Base-by-base conservation (phyloP, 768 basidiomycete genomes). In the Guyanaporus albipodus region DNA sequence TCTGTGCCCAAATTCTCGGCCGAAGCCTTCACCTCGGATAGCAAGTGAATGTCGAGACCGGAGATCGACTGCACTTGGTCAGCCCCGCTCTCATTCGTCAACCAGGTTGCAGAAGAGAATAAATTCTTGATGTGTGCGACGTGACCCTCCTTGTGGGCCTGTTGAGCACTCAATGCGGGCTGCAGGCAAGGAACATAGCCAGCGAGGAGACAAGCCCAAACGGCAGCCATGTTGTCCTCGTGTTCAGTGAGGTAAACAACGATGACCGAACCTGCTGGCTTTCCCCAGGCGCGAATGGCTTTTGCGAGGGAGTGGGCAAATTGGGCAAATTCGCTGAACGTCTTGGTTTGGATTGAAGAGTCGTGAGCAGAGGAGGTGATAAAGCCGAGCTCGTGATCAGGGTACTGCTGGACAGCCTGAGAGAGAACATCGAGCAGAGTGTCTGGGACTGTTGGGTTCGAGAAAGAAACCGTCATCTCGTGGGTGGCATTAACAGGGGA, bases 141-240 rank as follows among this genome's bases (percentile, higher is more conserved):
- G 34, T 66, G 63, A 6, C 50, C 59, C 11, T 65, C 63, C 26
- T 63, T 60, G 39, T 64, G 63, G 1, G 63, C 50, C 40, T 66
- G 64, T 23, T 66, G 61, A 17, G 66, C 64, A 31, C 66, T 67
- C 28, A 67, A 42, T 0, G 64, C 59, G n/a, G 64, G 66, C 29
- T 66, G 63, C 42, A 66, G 49, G 51, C 64, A 66, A 11, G 66
- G 64, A 1, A 66, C 52, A 42, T 53, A 59, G n/a, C 64, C 64
- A 4, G 63, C 66, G 14, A 66, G 47, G 1, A 66, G 45, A 40
- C 61, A 66, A 0, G 64, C 63, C 64, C 64, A 66, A 11, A 66
- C 46, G 4, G 64, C 65, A 3, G 50, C 53, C 64, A 67, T 66
- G 29, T 67, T 66, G 33, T 66, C 66, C 39, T 66, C 63, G 22